Percentiles rank a stretch among this genome's conserved stretches.
Evolutionary conservation across 2,329 filamentous ascomycete species (phyloP).

Genomic region (Xylariales sp.): DNA sequence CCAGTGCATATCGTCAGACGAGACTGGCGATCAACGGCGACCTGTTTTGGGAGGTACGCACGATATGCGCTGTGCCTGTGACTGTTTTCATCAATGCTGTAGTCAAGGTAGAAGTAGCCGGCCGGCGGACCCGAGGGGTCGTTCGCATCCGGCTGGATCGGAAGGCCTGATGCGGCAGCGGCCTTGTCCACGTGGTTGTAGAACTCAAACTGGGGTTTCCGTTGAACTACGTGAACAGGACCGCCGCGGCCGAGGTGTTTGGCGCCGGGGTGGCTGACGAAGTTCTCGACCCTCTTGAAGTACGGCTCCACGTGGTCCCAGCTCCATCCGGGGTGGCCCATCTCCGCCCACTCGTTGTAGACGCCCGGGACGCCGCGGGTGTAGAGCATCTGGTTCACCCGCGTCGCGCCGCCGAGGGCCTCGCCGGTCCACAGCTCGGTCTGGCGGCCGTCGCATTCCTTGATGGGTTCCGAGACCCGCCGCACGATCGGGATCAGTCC

Average conservation of each 20-base stretch:
- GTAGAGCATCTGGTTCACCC: constrained; percentile 24
- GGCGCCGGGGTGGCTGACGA: neutral
- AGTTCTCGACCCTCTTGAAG: constrained; percentile 9
- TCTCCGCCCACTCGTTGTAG: constrained; percentile 20
- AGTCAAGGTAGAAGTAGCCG: constrained; percentile 9
- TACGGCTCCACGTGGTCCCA: constrained; percentile 11
- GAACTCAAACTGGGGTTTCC: constrained; percentile 8
- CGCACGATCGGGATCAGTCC: constrained; percentile 3
- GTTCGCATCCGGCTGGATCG: constrained; percentile 7
- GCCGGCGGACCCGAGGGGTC: constrained; percentile 6
- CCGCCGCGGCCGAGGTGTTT: constrained; percentile 7
- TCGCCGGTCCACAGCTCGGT: constrained; percentile 12
- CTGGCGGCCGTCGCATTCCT: constrained; percentile 1
- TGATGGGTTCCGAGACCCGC: constrained; percentile 5
- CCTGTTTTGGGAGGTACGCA: constrained; percentile 8
- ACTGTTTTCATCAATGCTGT: constrained; percentile 7
- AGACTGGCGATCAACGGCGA: neutral
- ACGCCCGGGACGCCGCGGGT: constrained; percentile 18
- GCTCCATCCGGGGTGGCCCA: constrained; percentile 8
- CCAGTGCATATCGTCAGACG: constrained; percentile 9
- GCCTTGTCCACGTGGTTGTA: constrained; percentile 9
- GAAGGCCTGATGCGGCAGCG: constrained; percentile 8
- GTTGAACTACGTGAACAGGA: constrained; percentile 6
- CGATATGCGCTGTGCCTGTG: constrained; percentile 8
- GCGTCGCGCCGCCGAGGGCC: constrained; percentile 19